These are phyloP conservation scores for Teratosphaeria zuluensis DNA, from an alignment of 2,329 filamentous ascomycete species.

Conservation along the genomic window DNA sequence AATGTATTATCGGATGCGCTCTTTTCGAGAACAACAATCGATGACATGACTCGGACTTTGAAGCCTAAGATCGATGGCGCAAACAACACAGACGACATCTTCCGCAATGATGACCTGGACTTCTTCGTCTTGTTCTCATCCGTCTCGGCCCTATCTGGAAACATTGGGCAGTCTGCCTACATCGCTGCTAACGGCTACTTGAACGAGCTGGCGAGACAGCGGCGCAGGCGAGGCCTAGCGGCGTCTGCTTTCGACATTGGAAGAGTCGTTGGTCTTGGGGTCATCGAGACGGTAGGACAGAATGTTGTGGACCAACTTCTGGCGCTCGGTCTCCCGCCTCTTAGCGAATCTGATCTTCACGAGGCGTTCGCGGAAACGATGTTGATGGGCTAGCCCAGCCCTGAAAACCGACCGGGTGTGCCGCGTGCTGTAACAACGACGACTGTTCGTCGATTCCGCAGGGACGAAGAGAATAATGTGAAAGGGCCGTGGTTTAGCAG, in stretches of 20 bases:
- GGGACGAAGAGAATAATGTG: too few species aligned
- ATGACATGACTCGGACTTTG: not conserved
- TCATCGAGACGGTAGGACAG: not conserved
- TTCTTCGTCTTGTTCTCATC: not conserved
- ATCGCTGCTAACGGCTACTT: not conserved
- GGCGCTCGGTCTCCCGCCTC: too few species aligned
- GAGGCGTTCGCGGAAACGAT: too few species aligned
- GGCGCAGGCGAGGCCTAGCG: not conserved
- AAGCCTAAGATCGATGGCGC: not conserved
- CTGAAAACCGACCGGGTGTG: too few species aligned
- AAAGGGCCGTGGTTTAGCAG: too few species aligned
- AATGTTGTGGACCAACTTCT: too few species aligned
- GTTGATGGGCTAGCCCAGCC: too few species aligned
- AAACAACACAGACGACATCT: not conserved
- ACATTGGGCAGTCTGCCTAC: not conserved
- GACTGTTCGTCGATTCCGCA: too few species aligned
- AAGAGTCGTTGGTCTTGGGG: not conserved
- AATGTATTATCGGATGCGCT: not conserved
- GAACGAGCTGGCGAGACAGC: not conserved
- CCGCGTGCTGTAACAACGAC: too few species aligned
- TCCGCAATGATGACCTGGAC: not conserved
- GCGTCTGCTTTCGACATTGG: not conserved
- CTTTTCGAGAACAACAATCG: not conserved
- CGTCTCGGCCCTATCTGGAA: not conserved
- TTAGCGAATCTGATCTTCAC: too few species aligned